phyloP scores from a whole-genome alignment of 257 asterid species.

The Craterostigma plantagineum region DNA sequence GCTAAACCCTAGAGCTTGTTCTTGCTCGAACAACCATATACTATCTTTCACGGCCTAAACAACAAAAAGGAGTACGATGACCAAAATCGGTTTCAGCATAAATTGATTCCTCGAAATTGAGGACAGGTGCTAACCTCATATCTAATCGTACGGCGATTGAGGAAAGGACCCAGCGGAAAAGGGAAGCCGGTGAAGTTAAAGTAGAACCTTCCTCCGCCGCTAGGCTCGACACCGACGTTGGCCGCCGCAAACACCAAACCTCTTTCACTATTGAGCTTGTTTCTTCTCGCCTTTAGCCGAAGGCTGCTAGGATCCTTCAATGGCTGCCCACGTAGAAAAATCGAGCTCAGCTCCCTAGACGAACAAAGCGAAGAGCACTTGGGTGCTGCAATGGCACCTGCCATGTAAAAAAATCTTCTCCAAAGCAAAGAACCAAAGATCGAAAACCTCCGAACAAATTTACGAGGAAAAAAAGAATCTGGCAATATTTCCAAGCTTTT shows the following conservation, averaged over 20 bases:
- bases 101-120: not conserved
- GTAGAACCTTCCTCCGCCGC: conserved; percentile 52
- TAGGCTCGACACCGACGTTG: conserved; percentile 19
- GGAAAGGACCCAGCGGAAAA: conserved; percentile 93
- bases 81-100: not conserved
- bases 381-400: conserved; percentile 27
- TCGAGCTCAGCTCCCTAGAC: conserved; percentile 19
- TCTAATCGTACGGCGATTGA: conserved; percentile 65
- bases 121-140: conserved; percentile 38
- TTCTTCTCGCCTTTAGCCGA: conserved; percentile 31
- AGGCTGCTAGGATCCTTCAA: conserved; percentile 22
- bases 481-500: no score
- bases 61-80: not conserved
- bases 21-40: conserved; percentile 90
- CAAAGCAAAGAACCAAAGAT: no score
- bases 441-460: no score
- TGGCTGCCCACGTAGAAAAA: conserved; percentile 23
- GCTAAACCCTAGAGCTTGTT: conserved; percentile 94
- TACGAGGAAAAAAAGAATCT: no score
- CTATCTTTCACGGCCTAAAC: conserved; percentile 59
- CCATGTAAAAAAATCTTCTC: conserved; percentile 14
- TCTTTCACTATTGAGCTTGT: conserved; percentile 13
- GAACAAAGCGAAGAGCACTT: conserved; percentile 20
- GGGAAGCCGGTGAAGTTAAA: conserved; percentile 86
- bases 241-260: conserved; percentile 37